A percentile compares a stretch with the other conserved stretches of the same genome.
phyloP scores from a whole-genome alignment of 148 eudicot species.

The Tetragonia tetragonoides region DNA sequence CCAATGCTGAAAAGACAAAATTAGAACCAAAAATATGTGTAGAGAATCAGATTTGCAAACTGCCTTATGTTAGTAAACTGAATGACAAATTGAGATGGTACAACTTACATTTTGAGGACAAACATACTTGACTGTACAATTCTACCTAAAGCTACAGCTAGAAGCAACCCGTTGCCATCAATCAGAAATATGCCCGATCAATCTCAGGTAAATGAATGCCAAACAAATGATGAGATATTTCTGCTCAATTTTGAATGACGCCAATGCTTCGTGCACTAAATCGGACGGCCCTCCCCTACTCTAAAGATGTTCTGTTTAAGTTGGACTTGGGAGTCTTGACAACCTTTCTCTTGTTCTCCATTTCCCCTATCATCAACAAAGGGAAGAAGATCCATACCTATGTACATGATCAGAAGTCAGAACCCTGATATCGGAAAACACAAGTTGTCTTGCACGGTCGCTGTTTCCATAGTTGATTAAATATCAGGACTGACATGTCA shows the following conservation, averaged over 20 bases:
- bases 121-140: conserved; percentile 14
- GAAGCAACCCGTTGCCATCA: not conserved
- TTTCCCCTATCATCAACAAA: not conserved
- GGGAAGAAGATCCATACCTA: not conserved
- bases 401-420: not conserved
- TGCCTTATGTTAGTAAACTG: not conserved
- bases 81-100: not conserved
- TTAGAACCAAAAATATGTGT: not conserved
- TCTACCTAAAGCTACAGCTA: conserved; percentile 6
- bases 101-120: not conserved
- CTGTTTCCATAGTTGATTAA: not conserved
- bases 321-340: not conserved
- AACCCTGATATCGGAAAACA: not conserved
- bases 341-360: not conserved
- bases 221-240: not conserved
- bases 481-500: not conserved
- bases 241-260: not conserved
- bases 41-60: not conserved
- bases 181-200: not conserved
- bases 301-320: not conserved
- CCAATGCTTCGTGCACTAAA: not conserved
- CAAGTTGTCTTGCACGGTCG: not conserved
- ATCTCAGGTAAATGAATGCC: not conserved
- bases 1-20: not conserved
- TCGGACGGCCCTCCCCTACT: not conserved